These are phyloP conservation scores for Colletotrichum cuscutae DNA, from an alignment of 2,329 filamentous ascomycete species.

Conservation along the genomic window DNA sequence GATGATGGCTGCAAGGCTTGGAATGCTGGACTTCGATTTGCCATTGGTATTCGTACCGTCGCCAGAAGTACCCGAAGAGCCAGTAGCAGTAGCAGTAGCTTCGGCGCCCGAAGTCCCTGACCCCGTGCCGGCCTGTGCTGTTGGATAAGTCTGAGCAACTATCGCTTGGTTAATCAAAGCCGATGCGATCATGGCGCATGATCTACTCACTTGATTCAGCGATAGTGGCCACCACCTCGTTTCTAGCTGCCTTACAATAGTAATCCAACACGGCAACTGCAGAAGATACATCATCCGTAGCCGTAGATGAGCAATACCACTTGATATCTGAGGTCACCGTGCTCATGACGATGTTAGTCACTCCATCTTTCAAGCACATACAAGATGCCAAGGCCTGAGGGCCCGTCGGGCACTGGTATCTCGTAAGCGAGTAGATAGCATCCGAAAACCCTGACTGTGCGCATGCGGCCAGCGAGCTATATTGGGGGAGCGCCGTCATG, in stretches of 20 bases:
- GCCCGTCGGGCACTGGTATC: slow-evolving; percentile 54
- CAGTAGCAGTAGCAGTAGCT: slow-evolving; percentile 5
- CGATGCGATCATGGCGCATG: slow-evolving; percentile 25
- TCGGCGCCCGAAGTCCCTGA: slow-evolving; percentile 6
- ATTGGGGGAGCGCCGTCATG: slow-evolving; percentile 62
- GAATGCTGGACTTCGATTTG: slow-evolving; percentile 23
- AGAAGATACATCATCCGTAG: slow-evolving; percentile 56
- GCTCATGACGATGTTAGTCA: slow-evolving; percentile 54
- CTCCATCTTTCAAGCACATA: slow-evolving; percentile 60
- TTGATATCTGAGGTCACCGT: slow-evolving; percentile 56
- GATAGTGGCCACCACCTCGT: slow-evolving; percentile 52
- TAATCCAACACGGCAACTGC: slow-evolving; percentile 56
- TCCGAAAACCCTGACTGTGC: slow-evolving; percentile 56
- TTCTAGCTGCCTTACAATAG: slow-evolving; percentile 62
- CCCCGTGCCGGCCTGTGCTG: slow-evolving; percentile 27
- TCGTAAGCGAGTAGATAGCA: slow-evolving; percentile 50
- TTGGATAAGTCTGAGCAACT: slow-evolving; percentile 41
- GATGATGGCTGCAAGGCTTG: slow-evolving; percentile 47
- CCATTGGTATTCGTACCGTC: slow-evolving; percentile 21
- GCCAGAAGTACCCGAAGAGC: background rate
- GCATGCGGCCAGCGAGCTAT: slow-evolving; percentile 54
- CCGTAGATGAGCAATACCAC: slow-evolving; percentile 55
- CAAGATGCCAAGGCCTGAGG: slow-evolving; percentile 63
- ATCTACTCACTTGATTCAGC: slow-evolving; percentile 48
- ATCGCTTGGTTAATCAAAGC: slow-evolving; percentile 27